A percentile compares a stretch with the other conserved stretches of the same genome.
These are phyloP conservation scores for Ampelocalamus luodianensis DNA, from an alignment of 176 grass and related monocot genomes.

Conservation along the genomic window DNA sequence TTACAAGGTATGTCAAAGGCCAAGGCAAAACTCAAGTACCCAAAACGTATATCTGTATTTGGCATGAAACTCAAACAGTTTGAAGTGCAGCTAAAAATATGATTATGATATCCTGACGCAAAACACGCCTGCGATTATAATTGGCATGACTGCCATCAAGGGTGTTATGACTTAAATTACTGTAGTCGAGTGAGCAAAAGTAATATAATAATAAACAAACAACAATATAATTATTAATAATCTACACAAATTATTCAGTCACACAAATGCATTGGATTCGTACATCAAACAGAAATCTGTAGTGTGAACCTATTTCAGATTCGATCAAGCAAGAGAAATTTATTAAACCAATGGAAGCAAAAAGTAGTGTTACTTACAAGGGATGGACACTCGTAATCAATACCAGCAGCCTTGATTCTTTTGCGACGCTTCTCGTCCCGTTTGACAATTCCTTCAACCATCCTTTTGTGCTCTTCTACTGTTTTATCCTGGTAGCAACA, in stretches of 20 bases:
- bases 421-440: conserved; percentile 75
- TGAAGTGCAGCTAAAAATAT: background rate
- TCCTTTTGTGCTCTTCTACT: conserved; percentile 60
- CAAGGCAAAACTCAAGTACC: background rate
- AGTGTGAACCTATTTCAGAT: background rate
- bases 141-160: background rate
- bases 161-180: background rate
- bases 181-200: background rate
- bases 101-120: background rate
- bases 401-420: conserved; percentile 76
- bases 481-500: conserved; percentile 71
- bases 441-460: conserved; percentile 79
- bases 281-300: background rate
- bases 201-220: background rate
- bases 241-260: background rate
- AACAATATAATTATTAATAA: background rate
- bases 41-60: background rate
- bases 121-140: background rate
- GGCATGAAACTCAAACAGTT: background rate
- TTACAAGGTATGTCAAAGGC: background rate
- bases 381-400: conserved; percentile 81
- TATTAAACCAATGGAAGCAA: conserved; percentile 18
- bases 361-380: conserved; percentile 64
- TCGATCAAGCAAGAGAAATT: background rate
- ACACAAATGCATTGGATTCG: background rate